These are phyloP conservation scores for Crataegus laevigata DNA, from an alignment of 306 rosid genomes.

Conservation along the genomic window DNA sequence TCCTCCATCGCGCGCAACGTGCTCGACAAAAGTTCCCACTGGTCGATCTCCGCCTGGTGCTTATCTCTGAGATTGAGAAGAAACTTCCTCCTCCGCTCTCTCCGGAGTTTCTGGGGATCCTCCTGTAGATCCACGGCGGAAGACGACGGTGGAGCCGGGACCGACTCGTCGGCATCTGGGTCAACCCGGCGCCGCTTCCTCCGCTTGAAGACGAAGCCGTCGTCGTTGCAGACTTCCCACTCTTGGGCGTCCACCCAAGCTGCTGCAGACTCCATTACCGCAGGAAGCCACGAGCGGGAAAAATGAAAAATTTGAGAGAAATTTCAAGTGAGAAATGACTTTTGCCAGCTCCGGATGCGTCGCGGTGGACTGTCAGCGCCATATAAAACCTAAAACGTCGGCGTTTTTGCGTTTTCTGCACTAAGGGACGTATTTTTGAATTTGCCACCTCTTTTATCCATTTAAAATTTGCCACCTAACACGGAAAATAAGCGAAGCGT, in stretches of 20 bases:
- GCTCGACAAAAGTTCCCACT: conserved; percentile 55
- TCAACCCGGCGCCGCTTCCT: conserved; percentile 37
- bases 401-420: not conserved
- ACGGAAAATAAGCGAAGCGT: no score
- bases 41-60: conserved; percentile 51
- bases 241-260: conserved; percentile 30
- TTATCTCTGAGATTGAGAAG: conserved; percentile 43
- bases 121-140: conserved; percentile 17
- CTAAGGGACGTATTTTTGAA: no score
- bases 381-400: not conserved
- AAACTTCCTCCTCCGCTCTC: conserved; percentile 47
- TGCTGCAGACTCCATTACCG: conserved; percentile 27
- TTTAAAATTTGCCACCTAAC: no score
- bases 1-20: conserved; percentile 42
- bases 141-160: not conserved
- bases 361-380: not conserved
- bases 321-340: not conserved
- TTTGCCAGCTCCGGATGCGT: not conserved
- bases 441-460: no score
- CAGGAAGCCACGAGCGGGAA: conserved; percentile 2
- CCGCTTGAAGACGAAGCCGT: conserved; percentile 70
- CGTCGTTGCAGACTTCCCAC: conserved; percentile 72
- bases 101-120: conserved; percentile 18
- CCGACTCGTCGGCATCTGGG: not conserved
- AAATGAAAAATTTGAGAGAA: conserved; percentile 7